These are phyloP conservation scores for Garcia nutans DNA, from an alignment of 345 rosid genomes.

Conservation along the genomic window DNA sequence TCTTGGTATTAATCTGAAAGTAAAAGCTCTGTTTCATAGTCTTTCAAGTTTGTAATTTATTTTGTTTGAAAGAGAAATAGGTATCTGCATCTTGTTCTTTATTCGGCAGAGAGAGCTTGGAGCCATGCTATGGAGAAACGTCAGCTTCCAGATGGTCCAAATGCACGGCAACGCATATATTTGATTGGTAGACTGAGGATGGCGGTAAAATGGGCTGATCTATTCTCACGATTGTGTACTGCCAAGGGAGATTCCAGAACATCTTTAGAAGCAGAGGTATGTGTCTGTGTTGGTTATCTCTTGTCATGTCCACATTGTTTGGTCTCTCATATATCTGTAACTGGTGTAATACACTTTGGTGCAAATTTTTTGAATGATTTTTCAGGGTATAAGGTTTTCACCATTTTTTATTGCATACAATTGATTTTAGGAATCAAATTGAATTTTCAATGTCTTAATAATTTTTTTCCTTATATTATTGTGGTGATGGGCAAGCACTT, in stretches of 20 bases:
- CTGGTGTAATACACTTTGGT: background rate
- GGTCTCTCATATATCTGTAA: background rate
- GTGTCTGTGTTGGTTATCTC: constrained; percentile 20
- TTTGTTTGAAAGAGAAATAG: constrained; percentile 44
- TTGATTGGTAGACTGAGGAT: constrained; percentile 92
- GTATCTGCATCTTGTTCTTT: constrained; percentile 89
- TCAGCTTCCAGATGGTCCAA: constrained; percentile 94
- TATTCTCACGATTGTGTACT: constrained; percentile 74
- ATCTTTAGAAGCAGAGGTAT: constrained; percentile 93
- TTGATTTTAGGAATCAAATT: background rate
- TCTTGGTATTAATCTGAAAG: background rate
- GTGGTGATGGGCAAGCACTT: background rate
- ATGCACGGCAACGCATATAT: constrained; percentile 77
- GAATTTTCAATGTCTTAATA: background rate
- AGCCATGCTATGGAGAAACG: constrained; percentile 99
- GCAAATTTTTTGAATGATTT: background rate
- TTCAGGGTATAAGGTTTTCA: background rate
- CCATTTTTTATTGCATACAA: background rate
- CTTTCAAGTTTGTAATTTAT: constrained; percentile 15
- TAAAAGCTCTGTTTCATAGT: background rate
- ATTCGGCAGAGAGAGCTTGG: constrained; percentile 96
- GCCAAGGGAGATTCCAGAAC: constrained; percentile 86
- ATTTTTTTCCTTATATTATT: background rate
- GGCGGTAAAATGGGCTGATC: constrained; percentile 90
- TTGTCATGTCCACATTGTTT: background rate